Evolutionary conservation across 257 asterid genomes (phyloP).

Genomic region (Leptodermis oblonga): DNA sequence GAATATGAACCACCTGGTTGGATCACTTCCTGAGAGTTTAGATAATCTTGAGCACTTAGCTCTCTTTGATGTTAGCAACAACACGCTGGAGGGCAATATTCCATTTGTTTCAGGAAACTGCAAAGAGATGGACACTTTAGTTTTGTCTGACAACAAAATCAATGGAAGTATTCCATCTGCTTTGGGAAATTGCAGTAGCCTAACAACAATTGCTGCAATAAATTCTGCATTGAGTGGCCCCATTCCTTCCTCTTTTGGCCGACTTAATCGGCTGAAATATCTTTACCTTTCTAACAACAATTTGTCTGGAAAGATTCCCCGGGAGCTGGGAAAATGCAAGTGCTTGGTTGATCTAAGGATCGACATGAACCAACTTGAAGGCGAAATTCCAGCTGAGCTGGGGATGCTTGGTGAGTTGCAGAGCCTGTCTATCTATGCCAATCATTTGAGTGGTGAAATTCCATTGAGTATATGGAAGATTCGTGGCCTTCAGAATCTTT

Average conservation of each 20-base stretch:
- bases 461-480: slow-evolving; percentile 64
- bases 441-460: slow-evolving; percentile 64
- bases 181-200: slow-evolving; percentile 56
- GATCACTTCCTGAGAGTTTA: slow-evolving; percentile 54
- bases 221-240: slow-evolving; percentile 53
- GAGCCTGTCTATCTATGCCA: slow-evolving; percentile 43
- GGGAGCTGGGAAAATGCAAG: slow-evolving; percentile 62
- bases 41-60: slow-evolving; percentile 47
- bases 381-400: slow-evolving; percentile 60
- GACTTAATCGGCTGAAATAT: slow-evolving; percentile 33
- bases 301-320: slow-evolving; percentile 69
- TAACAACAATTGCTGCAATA: slow-evolving; percentile 41
- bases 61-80: slow-evolving; percentile 38
- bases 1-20: slow-evolving; percentile 44
- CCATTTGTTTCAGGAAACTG: slow-evolving; percentile 48
- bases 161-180: slow-evolving; percentile 53
- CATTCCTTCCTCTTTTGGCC: slow-evolving; percentile 69
- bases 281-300: slow-evolving; percentile 59
- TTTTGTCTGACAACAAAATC: slow-evolving; percentile 51
- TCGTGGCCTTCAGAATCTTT: slow-evolving; percentile 45
- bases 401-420: slow-evolving; percentile 47
- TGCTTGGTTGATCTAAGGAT: slow-evolving; percentile 52
- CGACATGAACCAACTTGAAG: slow-evolving; percentile 45
- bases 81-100: slow-evolving; percentile 46
- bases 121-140: slow-evolving; percentile 26